Conservation (phyloP, 495 filamentous ascomycete genomes). For the Penicillium silybi region DNA sequence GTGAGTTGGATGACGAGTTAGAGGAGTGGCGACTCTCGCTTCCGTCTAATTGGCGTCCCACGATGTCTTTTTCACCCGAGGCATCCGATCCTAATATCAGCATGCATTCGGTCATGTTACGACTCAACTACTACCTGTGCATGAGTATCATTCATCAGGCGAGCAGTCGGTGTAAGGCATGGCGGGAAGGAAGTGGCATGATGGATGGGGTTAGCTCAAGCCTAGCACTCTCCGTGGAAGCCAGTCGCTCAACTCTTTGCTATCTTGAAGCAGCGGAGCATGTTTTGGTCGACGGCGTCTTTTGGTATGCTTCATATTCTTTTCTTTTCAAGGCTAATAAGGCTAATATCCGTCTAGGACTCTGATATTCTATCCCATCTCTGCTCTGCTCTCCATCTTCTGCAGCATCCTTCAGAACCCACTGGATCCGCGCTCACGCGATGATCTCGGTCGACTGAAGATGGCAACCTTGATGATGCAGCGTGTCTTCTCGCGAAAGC, state of each 20-base stretch:
- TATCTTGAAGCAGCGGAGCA: conserved; percentile 41
- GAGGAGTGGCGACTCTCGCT: conserved; percentile 48
- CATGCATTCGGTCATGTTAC: conserved; percentile 44
- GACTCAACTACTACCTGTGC: conserved; percentile 50
- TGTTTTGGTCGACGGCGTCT: conserved; percentile 40
- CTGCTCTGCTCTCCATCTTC: conserved; percentile 47
- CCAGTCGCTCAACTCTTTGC: conserved; percentile 47
- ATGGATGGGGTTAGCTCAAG: conserved; percentile 47
- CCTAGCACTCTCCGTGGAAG: conserved; percentile 47
- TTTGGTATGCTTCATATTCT: conserved; percentile 34
- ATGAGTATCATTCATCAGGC: conserved; percentile 51
- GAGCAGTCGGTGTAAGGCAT: conserved; percentile 44
- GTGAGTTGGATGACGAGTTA: conserved; percentile 49
- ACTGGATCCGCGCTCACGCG: conserved; percentile 38
- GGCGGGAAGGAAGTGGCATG: conserved; percentile 33
- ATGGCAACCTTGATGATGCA: conserved; percentile 41
- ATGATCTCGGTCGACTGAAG: conserved; percentile 40
- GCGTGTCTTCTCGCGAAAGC: conserved; percentile 35
- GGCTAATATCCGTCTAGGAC: conserved; percentile 25
- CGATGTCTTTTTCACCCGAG: conserved; percentile 37
- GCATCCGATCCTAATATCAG: conserved; percentile 32
- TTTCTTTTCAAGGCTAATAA: conserved; percentile 1
- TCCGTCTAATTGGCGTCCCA: conserved; percentile 39
- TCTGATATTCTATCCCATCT: conserved; percentile 50
- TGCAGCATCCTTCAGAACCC: conserved; percentile 50